Conservation (phyloP, 2,329 filamentous ascomycete genomes). For the Penicillium sp. region DNA sequence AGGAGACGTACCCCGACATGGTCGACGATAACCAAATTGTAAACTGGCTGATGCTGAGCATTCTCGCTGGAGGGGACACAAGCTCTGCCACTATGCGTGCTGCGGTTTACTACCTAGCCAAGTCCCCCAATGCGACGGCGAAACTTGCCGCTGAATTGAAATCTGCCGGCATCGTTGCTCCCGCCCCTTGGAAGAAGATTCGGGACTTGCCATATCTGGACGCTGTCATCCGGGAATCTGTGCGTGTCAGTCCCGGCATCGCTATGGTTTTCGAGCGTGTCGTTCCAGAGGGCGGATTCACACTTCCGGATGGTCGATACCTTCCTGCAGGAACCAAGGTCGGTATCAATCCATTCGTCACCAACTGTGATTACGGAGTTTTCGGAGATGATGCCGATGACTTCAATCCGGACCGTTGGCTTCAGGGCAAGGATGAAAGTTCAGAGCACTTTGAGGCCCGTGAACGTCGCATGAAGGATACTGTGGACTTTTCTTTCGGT, state of each 20-base stretch:
- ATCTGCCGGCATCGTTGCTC: slow-evolving; percentile 13
- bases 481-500: slow-evolving; percentile 47
- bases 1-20: slow-evolving; percentile 32
- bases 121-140: slow-evolving; percentile 12
- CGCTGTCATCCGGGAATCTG: slow-evolving; percentile 52
- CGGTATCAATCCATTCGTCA: slow-evolving; percentile 37
- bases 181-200: slow-evolving; percentile 21
- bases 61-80: slow-evolving; percentile 41
- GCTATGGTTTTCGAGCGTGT: slow-evolving; percentile 50
- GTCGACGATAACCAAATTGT: slow-evolving; percentile 40
- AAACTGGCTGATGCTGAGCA: slow-evolving; percentile 34
- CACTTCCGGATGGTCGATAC: slow-evolving; percentile 30
- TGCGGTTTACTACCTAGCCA: slow-evolving; percentile 25
- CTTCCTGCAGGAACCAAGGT: slow-evolving; percentile 38
- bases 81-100: slow-evolving; percentile 37
- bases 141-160: slow-evolving; percentile 21
- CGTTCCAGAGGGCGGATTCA: slow-evolving; percentile 40
- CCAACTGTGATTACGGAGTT: slow-evolving; percentile 39
- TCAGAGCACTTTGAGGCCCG: slow-evolving; percentile 35
- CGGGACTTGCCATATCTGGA: slow-evolving; percentile 44
- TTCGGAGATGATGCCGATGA: slow-evolving; percentile 47
- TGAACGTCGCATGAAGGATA: slow-evolving; percentile 38
- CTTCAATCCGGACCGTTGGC: slow-evolving; percentile 51
- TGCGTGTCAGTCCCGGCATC: slow-evolving; percentile 50
- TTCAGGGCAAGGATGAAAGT: slow-evolving; percentile 36